A percentile compares a stretch with the other conserved stretches of the same genome.
These are phyloP conservation scores for Lactuca saligna DNA, from an alignment of 129 eudicot species.

Conservation along the genomic window DNA sequence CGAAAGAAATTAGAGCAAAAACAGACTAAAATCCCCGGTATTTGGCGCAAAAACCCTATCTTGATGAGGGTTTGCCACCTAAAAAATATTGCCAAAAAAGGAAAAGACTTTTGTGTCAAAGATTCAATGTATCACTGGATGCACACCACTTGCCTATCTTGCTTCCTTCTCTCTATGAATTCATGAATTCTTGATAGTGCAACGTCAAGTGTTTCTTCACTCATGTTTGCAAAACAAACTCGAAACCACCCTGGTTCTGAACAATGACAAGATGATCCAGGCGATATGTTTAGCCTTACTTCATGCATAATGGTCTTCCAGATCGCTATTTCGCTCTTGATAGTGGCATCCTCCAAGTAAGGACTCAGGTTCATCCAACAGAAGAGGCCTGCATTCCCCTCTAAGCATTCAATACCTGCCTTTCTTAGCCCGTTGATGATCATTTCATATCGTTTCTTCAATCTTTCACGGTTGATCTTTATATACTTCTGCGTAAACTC, in stretches of 20 bases:
- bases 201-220: slow-evolving; percentile 72
- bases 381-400: slow-evolving; percentile 88
- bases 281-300: slow-evolving; percentile 81
- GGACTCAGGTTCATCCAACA: slow-evolving; percentile 95
- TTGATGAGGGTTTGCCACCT: slow-evolving; percentile 32
- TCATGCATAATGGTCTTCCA: slow-evolving; percentile 64
- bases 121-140: slow-evolving; percentile 4
- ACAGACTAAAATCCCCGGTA: slow-evolving; percentile 29
- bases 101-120: slow-evolving; percentile 9
- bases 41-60: slow-evolving; percentile 38
- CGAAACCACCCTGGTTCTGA: slow-evolving; percentile 94
- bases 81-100: slow-evolving; percentile 20
- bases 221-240: slow-evolving; percentile 94
- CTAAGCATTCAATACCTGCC: slow-evolving; percentile 75
- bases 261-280: slow-evolving; percentile 91
- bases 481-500: slow-evolving; percentile 60
- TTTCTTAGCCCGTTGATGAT: slow-evolving; percentile 60
- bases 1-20: slow-evolving; percentile 31
- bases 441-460: slow-evolving; percentile 63
- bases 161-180: slow-evolving; percentile 56
- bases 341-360: slow-evolving; percentile 45
- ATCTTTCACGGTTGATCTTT: slow-evolving; percentile 61
- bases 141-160: slow-evolving; percentile 15
- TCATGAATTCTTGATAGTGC: slow-evolving; percentile 66
- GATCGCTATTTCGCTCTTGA: slow-evolving; percentile 53